phyloP scores from a whole-genome alignment of 2,329 filamentous ascomycete species.

The Diaporthe sp. region DNA sequence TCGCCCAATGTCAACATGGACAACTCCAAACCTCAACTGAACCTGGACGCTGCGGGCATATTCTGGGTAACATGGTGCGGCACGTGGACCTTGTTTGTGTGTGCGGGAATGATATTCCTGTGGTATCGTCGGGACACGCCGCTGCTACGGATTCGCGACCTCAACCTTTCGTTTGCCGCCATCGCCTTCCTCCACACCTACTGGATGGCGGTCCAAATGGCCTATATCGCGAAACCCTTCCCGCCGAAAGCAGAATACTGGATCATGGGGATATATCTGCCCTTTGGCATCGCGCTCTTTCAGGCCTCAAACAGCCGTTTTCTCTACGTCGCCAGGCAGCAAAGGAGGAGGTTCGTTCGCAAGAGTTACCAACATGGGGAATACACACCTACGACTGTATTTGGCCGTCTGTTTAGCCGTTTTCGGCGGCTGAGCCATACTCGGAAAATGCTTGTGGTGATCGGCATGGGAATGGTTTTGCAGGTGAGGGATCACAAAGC shows the following conservation, averaged over 20 bases:
- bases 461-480: constrained; percentile 63
- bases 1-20: constrained; percentile 11
- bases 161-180: constrained; percentile 41
- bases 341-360: constrained; percentile 49
- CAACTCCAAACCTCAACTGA: constrained; percentile 6
- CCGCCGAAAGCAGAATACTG: constrained; percentile 70
- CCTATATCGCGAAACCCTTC: constrained; percentile 45
- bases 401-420: constrained; percentile 47
- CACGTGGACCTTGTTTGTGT: constrained; percentile 38
- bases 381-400: constrained; percentile 34
- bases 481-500: constrained; percentile 56
- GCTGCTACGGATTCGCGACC: constrained; percentile 46
- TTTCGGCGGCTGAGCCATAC: constrained; percentile 57
- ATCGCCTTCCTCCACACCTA: constrained; percentile 40
- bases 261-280: constrained; percentile 74
- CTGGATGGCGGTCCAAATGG: constrained; percentile 43
- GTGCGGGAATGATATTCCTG: constrained; percentile 40
- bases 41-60: constrained; percentile 11
- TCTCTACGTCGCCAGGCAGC: constrained; percentile 65
- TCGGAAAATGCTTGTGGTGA: constrained; percentile 59
- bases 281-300: constrained; percentile 73
- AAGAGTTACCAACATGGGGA: background rate
- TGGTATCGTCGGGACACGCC: constrained; percentile 39
- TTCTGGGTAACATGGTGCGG: constrained; percentile 27
- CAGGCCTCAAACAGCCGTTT: constrained; percentile 73